A percentile compares a stretch with the other conserved stretches of the same genome.
These are phyloP conservation scores for Alternaria longipes DNA, from an alignment of 2,329 filamentous ascomycete genomes.

Conservation along the genomic window DNA sequence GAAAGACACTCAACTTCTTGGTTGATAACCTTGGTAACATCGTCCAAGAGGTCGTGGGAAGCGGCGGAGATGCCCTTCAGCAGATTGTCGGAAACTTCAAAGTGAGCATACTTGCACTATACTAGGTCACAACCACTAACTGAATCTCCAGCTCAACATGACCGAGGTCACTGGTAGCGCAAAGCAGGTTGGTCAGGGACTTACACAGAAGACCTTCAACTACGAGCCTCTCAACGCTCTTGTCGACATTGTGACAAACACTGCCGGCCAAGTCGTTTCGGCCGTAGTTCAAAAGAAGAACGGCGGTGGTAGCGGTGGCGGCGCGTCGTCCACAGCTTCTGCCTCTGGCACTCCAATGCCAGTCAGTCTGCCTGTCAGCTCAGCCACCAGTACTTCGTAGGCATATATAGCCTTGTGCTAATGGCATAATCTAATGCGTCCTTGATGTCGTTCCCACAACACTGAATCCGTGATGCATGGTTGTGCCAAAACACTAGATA, in stretches of 20 bases:
- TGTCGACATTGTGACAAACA: conserved; percentile 66
- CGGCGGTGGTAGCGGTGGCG: conserved; percentile 26
- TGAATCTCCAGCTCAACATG: conserved; percentile 59
- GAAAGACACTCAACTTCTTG: conserved; percentile 63
- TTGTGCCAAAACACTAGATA: background rate
- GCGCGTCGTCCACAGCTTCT: conserved; percentile 23
- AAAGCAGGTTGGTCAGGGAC: conserved; percentile 49
- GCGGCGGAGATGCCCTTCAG: conserved; percentile 56
- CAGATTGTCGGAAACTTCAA: conserved; percentile 67
- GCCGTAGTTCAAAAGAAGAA: conserved; percentile 54
- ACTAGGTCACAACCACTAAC: conserved; percentile 4
- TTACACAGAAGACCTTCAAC: conserved; percentile 62
- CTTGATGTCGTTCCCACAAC: background rate
- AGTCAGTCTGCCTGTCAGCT: conserved; percentile 41
- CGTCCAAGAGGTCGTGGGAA: conserved; percentile 65
- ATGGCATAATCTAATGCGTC: conserved; percentile 23
- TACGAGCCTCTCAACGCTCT: conserved; percentile 62
- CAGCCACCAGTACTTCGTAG: conserved; percentile 31
- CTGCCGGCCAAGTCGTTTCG: conserved; percentile 64
- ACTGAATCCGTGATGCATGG: background rate
- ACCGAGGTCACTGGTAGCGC: conserved; percentile 56
- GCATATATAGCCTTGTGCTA: background rate
- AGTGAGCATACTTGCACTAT: conserved; percentile 17
- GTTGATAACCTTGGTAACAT: conserved; percentile 71
- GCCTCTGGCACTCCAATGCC: conserved; percentile 41